Conservation (phyloP, 768 basidiomycete species). For the Crassisporium funariophilum region DNA sequence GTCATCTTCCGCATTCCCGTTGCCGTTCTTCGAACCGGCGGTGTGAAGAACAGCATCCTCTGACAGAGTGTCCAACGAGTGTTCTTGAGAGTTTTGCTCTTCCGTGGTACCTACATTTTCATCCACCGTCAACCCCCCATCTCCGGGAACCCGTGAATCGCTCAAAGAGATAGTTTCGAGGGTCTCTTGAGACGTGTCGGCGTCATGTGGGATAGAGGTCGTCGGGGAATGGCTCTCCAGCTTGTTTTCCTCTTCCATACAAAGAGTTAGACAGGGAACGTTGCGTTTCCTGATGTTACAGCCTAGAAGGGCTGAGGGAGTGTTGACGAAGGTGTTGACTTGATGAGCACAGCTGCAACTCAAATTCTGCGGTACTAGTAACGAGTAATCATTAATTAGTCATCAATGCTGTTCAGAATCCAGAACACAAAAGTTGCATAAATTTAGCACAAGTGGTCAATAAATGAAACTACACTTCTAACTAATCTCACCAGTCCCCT, state of each 20-base stretch:
- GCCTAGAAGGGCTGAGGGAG: neutral
- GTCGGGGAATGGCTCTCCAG: slow-evolving; percentile 10
- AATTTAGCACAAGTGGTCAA: too few species aligned
- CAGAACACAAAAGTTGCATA: too few species aligned
- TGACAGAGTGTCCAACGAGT: neutral
- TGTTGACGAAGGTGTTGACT: neutral
- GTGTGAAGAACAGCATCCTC: neutral
- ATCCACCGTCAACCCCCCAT: neutral
- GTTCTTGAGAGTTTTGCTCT: neutral
- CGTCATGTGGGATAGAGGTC: neutral
- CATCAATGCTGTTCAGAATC: too few species aligned
- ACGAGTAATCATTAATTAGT: too few species aligned
- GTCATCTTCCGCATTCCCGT: neutral
- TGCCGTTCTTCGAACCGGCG: neutral
- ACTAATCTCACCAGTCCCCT: too few species aligned
- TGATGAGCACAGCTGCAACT: too few species aligned
- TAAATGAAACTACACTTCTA: too few species aligned
- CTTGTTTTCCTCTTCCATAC: slow-evolving; percentile 20
- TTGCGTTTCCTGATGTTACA: neutral
- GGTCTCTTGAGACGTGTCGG: neutral
- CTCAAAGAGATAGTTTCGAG: neutral
- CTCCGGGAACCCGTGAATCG: neutral
- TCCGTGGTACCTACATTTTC: neutral
- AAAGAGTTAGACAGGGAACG: slow-evolving; percentile 3
- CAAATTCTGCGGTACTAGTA: neutral